Evolutionary conservation across 1,139 yeast species (phyloP), one percentile per base, ranked within the genome.

Genomic region (Diutina rugosa): DNA sequence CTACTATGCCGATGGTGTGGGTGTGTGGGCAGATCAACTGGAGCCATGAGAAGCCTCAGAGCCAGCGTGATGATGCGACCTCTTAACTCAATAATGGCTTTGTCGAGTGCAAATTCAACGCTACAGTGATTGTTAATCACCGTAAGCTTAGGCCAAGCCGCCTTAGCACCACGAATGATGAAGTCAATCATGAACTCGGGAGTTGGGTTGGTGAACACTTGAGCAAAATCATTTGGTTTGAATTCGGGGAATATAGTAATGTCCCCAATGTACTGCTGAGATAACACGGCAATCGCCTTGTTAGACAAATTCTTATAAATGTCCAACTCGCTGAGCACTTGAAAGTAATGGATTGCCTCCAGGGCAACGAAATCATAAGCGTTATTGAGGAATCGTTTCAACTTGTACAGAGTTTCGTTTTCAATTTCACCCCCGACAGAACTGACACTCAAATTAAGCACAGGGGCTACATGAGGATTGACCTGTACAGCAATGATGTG

Each of bases 221-320:
- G 83, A 45, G 76, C 70, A 57, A 89, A 73, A 61, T 90, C 93
- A 0, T 74, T 63, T 18, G 82, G 64, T 49, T 77, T 73, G 58
- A 86, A 76, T 56, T 87, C 88, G 0, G 98, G 98, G 54, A 93
- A 70, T 54, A 93, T 90, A 0, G 98, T 93, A 51, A 93, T 87
- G 67, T 93, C 96, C 0, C 99, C 99, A 10, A 95, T 85, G 67
- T 93, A 93, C 60, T 85, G 84, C 65, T 93, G 99, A 0, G 91
- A 81, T 21, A 93, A 69, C 6, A 93, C 79, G 0, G 96, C 85
- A 51, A 86, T 81, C 51, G 86, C 63, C 63, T 89, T 90, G 38
- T 90, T 82, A 45, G 90, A 79, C 21, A 87, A 65, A 61, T 88
- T 89, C 59, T 84, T 82, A 54, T 87, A 81, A 21, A 93, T 70